These are phyloP conservation scores for Hygrophila difformis DNA, from an alignment of 257 asterid species.

Conservation along the genomic window DNA sequence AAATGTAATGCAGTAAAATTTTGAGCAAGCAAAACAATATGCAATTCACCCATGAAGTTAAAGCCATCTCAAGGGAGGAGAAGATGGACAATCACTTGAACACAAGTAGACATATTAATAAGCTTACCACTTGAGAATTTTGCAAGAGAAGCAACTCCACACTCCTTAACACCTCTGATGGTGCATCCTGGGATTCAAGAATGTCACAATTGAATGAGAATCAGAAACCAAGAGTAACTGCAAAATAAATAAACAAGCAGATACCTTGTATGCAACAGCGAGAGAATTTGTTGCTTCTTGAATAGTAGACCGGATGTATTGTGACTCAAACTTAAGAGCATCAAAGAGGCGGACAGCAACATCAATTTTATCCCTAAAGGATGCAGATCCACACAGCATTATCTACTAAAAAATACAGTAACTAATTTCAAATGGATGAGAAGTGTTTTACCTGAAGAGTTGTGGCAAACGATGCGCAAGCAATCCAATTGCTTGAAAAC, in stretches of 20 bases:
- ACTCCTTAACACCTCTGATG: slow-evolving; percentile 57
- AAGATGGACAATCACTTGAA: slow-evolving; percentile 9
- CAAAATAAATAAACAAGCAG: slow-evolving; percentile 14
- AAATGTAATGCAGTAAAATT: slow-evolving; percentile 8
- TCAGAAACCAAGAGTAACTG: slow-evolving; percentile 18
- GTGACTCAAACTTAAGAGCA: slow-evolving; percentile 74
- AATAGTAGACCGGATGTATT: slow-evolving; percentile 67
- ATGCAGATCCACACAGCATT: slow-evolving; percentile 11
- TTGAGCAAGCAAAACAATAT: slow-evolving; percentile 1
- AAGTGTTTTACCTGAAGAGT: slow-evolving; percentile 85
- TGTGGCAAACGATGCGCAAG: slow-evolving; percentile 96
- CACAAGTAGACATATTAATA: slow-evolving; percentile 16
- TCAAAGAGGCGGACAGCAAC: slow-evolving; percentile 83
- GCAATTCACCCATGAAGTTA: slow-evolving; percentile 2
- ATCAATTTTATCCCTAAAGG: slow-evolving; percentile 66
- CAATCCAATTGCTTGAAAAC: slow-evolving; percentile 91
- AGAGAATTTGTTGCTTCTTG: slow-evolving; percentile 94
- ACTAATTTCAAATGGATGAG: no score
- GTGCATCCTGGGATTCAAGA: slow-evolving; percentile 58
- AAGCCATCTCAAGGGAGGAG: slow-evolving; percentile 11
- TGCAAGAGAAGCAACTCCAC: slow-evolving; percentile 71
- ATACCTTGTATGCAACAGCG: slow-evolving; percentile 80
- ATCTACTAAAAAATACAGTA: slow-evolving; percentile 15
- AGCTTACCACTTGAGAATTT: slow-evolving; percentile 68
- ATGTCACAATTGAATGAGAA: slow-evolving; percentile 22